Percentiles rank a stretch among this genome's conserved stretches.
Conservation (phyloP, 2,329 filamentous ascomycete genomes). For the Pyricularia pennisetigena region DNA sequence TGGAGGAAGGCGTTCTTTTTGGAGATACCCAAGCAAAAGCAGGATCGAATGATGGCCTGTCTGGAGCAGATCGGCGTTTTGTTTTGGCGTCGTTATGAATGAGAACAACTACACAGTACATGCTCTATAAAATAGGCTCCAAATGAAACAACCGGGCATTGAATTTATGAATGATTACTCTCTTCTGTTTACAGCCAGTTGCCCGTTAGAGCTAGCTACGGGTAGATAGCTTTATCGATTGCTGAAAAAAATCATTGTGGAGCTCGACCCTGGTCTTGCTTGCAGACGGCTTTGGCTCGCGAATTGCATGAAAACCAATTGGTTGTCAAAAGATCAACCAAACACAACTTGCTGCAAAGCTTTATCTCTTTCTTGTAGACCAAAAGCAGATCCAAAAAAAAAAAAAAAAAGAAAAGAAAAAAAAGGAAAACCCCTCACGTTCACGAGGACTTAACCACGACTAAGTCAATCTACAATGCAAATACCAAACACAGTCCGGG, state of each 20-base stretch:
- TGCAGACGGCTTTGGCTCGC: no score
- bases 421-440: no score
- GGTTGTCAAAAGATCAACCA: no score
- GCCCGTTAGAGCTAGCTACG: no score
- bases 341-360: neutral
- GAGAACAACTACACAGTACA: neutral
- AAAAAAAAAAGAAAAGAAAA: no score
- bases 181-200: no score
- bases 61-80: neutral
- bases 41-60: neutral
- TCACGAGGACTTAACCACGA: neutral
- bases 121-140: neutral
- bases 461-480: neutral
- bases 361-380: neutral
- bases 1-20: neutral
- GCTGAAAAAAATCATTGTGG: no score
- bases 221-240: no score
- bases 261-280: no score
- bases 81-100: neutral
- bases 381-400: neutral
- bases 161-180: neutral
- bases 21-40: neutral
- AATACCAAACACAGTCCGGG: neutral
- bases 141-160: neutral
- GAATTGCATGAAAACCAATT: no score